These are phyloP conservation scores for Fraxinus ornus DNA, from an alignment of 305 asterid genomes.

Conservation along the genomic window DNA sequence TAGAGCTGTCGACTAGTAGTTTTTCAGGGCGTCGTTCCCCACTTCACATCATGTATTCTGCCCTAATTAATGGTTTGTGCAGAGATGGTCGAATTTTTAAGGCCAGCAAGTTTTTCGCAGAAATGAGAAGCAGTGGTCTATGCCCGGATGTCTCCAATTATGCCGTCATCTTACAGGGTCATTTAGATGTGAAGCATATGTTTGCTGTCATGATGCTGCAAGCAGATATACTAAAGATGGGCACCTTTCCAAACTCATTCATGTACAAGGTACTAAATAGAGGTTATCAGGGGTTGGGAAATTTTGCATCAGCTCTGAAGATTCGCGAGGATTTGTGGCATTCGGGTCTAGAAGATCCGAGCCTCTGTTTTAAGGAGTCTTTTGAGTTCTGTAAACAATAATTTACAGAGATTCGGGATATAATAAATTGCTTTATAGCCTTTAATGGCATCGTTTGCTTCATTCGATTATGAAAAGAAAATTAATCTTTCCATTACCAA, in stretches of 20 bases:
- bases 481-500: neutral
- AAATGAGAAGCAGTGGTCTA: conserved; percentile 54
- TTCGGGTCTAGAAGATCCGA: conserved; percentile 11
- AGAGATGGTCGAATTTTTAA: conserved; percentile 51
- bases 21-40: conserved; percentile 19
- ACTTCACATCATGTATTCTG: conserved; percentile 43
- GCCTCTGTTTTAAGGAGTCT: neutral
- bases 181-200: conserved; percentile 41
- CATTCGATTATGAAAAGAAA: neutral
- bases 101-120: conserved; percentile 63
- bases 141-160: conserved; percentile 44
- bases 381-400: neutral
- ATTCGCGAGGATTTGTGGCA: conserved; percentile 33
- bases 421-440: neutral
- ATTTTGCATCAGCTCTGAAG: conserved; percentile 43
- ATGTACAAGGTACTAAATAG: conserved; percentile 34
- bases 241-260: conserved; percentile 37
- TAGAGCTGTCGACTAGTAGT: conserved; percentile 1
- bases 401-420: neutral
- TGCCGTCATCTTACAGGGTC: conserved; percentile 42
- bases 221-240: conserved; percentile 73
- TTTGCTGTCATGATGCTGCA: conserved; percentile 61
- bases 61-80: conserved; percentile 58
- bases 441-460: neutral
- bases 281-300: conserved; percentile 48